Base-by-base conservation (phyloP, 345 rosid species). In the Barbarea vulgaris region DNA sequence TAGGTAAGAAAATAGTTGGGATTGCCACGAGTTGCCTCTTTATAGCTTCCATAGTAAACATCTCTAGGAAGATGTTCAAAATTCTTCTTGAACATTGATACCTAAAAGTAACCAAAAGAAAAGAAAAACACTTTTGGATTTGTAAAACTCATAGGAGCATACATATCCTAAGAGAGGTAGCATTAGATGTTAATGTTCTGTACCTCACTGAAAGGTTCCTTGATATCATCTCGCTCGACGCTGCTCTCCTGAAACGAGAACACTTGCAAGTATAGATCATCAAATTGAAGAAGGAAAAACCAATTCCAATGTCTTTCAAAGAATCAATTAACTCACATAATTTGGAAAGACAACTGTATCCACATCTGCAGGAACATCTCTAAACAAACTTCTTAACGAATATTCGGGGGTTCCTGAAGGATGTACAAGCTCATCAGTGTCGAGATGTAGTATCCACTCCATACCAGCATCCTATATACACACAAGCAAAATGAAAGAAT, bases 401-500 rank as follows among this genome's bases (percentile, higher is more conserved):
- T 89, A 95, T 58, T 89, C 97, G 53, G 19, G 87, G 72, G 91
- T 69, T 63, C 97, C 99, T 1, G 94, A 89, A 34, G 98, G 99
- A 83, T 95, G 83, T 36, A 93, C 80, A 44, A 95, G 85, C 79
- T 89, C 99, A 62, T 95, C 99, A 3, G 97, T 95, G 79, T 95
- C 97, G 36, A 95, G 91, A 83, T 92, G 99, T 63, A 95, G 22
- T 73, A 95, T 95, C 98, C 98, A 95, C 15, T 92, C 96, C 91
- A 87, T 81, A 65, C 89, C 87, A 63, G 84, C 91, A 74, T 88
- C 93, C 99, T 94, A 34, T 1, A 69, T 3, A 42, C 3, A 64
- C 70, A n/a, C 24, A 3, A 41, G 21, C 46, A 58, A 10, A 54
- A 33, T 17, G 11, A 64, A 7, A 39, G 18, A 47, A 77, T 19